Evolutionary conservation across 768 basidiomycete species (phyloP).

Genomic region (Clitopilus hobsonii): DNA sequence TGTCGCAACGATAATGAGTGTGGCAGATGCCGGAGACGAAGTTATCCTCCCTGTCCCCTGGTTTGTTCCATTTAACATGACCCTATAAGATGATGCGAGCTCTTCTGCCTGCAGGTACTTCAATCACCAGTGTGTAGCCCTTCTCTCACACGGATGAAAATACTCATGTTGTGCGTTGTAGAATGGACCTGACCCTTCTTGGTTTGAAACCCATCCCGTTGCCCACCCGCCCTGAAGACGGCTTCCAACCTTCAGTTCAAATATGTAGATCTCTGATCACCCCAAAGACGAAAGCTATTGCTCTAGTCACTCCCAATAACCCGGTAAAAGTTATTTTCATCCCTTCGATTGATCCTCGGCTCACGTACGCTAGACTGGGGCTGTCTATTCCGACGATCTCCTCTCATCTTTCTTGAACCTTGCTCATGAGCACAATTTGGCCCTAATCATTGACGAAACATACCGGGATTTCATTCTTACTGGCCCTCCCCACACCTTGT

Average conservation of each 20-base stretch:
- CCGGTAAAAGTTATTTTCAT: conserved; percentile 43
- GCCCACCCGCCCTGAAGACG: conserved; percentile 40
- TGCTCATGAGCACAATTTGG: conserved; percentile 47
- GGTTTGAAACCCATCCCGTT: conserved; percentile 56
- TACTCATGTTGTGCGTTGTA: conserved; percentile 16
- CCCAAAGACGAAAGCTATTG: conserved; percentile 58
- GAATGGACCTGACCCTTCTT: conserved; percentile 66
- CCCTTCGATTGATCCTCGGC: neutral
- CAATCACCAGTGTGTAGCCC: conserved; percentile 48
- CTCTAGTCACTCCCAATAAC: conserved; percentile 76
- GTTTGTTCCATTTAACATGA: conserved; percentile 23
- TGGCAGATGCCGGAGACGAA: conserved; percentile 70
- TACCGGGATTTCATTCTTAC: conserved; percentile 75
- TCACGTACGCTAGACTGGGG: conserved; percentile 49
- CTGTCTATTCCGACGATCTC: conserved; percentile 54
- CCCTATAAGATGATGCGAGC: neutral
- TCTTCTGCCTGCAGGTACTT: conserved; percentile 46
- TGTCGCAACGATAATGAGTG: conserved; percentile 50
- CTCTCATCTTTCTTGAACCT: conserved; percentile 57
- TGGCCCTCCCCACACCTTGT: conserved; percentile 49
- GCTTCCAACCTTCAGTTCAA: conserved; percentile 57
- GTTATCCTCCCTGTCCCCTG: conserved; percentile 71
- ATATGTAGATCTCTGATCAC: conserved; percentile 51
- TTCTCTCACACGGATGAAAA: neutral
- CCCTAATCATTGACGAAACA: conserved; percentile 83